These are phyloP conservation scores for Diaporthe helianthi DNA, from an alignment of 2,329 filamentous ascomycete genomes.

Conservation along the genomic window DNA sequence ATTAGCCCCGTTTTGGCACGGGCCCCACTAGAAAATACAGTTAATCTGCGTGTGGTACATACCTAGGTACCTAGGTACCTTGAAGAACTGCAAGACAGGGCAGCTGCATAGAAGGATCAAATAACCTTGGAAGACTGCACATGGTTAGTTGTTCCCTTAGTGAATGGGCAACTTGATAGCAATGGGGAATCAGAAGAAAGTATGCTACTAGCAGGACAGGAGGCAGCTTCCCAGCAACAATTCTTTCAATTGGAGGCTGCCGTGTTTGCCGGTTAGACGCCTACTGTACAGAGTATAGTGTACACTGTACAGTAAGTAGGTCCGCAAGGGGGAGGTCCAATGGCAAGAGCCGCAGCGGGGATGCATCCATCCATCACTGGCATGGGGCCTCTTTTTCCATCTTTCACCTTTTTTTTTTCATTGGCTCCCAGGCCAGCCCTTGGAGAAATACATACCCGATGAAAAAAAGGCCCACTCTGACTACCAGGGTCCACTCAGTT, in stretches of 20 bases:
- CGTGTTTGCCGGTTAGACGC: background rate
- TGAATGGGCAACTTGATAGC: background rate
- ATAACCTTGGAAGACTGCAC: background rate
- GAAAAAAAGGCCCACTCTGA: background rate
- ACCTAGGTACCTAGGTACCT: background rate
- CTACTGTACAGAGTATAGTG: background rate
- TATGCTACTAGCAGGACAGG: background rate
- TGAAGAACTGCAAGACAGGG: background rate
- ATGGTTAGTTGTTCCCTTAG: background rate
- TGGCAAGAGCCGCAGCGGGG: slow-evolving; percentile 12
- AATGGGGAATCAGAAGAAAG: background rate
- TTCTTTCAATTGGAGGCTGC: too few species aligned
- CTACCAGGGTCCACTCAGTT: background rate
- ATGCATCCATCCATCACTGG: slow-evolving; percentile 13
- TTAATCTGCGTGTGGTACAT: background rate
- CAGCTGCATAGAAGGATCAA: background rate
- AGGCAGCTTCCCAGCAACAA: too few species aligned
- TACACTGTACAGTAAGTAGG: background rate
- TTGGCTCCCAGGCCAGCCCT: background rate
- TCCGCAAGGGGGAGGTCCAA: background rate
- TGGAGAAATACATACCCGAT: slow-evolving; percentile 6
- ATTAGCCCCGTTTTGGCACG: background rate
- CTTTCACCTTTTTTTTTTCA: background rate
- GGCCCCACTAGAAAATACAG: background rate
- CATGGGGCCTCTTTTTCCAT: background rate